Evolutionary conservation across 768 basidiomycete species (phyloP).

Genomic region (Russula sp.): DNA sequence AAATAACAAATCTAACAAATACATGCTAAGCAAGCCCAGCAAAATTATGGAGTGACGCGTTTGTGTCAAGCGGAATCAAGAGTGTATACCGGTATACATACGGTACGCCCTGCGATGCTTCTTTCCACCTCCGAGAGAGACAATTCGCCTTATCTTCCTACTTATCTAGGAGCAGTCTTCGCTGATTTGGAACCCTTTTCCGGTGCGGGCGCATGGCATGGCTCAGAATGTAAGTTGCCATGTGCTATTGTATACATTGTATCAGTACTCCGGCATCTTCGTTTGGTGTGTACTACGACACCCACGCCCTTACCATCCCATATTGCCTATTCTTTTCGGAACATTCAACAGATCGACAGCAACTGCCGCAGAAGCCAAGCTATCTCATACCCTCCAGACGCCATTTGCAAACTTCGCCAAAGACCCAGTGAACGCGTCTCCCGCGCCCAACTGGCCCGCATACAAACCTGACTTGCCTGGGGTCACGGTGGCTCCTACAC

Average conservation of each 20-base stretch:
- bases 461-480: neutral
- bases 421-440: neutral
- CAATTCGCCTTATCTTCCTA: neutral
- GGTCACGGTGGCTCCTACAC: neutral
- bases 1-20: too few relatives aligned
- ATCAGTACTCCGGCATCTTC: too few relatives aligned
- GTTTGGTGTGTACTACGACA: neutral
- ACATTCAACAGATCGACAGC: constrained; percentile 28
- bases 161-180: constrained; percentile 2
- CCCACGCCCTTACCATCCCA: neutral
- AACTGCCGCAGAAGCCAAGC: constrained; percentile 23
- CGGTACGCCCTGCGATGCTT: neutral
- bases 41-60: constrained; percentile 15
- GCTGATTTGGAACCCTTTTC: neutral
- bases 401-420: constrained; percentile 14
- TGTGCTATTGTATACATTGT: too few relatives aligned
- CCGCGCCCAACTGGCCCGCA: constrained; percentile 6
- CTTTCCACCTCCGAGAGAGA: too few relatives aligned
- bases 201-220: neutral
- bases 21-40: neutral
- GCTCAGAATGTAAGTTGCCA: constrained; percentile 2
- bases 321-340: constrained; percentile 28
- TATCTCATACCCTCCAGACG: constrained; percentile 25
- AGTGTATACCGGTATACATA: constrained; percentile 16
- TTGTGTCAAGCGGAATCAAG: constrained; percentile 1